A percentile compares a stretch with the other conserved stretches of the same genome.
phyloP scores from a whole-genome alignment of 208 protist species.

The Trypanosoma melophagium region DNA sequence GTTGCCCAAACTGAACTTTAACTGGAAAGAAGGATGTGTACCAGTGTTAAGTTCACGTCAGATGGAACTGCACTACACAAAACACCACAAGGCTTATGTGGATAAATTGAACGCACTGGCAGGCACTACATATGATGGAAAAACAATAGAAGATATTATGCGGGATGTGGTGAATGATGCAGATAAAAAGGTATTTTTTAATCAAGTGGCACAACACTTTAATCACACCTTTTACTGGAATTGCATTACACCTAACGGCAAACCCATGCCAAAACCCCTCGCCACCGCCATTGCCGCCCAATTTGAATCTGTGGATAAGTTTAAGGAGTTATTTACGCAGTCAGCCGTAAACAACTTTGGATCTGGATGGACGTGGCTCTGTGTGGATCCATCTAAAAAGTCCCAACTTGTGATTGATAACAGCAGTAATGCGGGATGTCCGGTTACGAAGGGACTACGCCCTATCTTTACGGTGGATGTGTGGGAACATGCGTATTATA shows the following conservation, averaged over 20 bases:
- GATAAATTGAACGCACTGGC: constrained; percentile 88
- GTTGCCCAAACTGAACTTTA: constrained; percentile 68
- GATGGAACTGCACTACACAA: constrained; percentile 91
- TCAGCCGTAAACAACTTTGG: constrained; percentile 91
- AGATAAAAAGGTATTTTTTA: constrained; percentile 82
- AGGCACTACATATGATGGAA: constrained; percentile 61
- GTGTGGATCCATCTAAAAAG: constrained; percentile 68
- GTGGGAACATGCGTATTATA: constrained; percentile 96
- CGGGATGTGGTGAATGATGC: constrained; percentile 33
- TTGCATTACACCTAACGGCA: constrained; percentile 73
- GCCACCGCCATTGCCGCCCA: constrained; percentile 62
- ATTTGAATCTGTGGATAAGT: constrained; percentile 87
- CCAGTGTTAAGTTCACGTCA: constrained; percentile 81
- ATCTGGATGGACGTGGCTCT: constrained; percentile 94
- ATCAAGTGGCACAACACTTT: constrained; percentile 92
- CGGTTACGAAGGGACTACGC: constrained; percentile 60
- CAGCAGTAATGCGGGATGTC: constrained; percentile 90
- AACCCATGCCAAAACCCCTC: constrained; percentile 58
- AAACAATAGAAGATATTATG: constrained; percentile 86
- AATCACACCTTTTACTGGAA: constrained; percentile 93
- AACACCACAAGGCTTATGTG: constrained; percentile 93
- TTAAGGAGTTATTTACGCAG: constrained; percentile 84
- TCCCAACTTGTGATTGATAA: constrained; percentile 83
- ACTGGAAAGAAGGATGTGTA: constrained; percentile 68
- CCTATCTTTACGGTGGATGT: constrained; percentile 91